These are phyloP conservation scores for Endoconidiophora laricicola DNA, from an alignment of 2,329 filamentous ascomycete genomes.

Conservation along the genomic window DNA sequence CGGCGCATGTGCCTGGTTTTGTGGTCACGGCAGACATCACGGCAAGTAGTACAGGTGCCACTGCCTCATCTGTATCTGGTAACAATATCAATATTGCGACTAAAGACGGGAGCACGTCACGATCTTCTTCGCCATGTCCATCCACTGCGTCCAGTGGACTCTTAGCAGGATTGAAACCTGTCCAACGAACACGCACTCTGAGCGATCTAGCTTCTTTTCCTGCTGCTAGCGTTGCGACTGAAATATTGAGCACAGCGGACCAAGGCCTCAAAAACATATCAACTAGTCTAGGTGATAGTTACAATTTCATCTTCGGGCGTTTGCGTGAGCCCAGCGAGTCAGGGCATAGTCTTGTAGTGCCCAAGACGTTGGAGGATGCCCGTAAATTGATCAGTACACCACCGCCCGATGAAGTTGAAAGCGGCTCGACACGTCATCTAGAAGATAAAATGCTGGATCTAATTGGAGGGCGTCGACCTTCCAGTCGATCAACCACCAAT, in stretches of 20 bases:
- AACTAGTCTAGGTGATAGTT: conserved; percentile 76
- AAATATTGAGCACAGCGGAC: conserved; percentile 76
- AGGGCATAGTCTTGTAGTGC: conserved; percentile 41
- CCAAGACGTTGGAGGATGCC: conserved; percentile 85
- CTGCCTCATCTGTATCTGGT: not conserved
- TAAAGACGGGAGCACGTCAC: not conserved
- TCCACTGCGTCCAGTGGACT: conserved; percentile 1
- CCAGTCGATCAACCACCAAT: conserved; percentile 23
- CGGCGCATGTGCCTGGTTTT: conserved; percentile 30
- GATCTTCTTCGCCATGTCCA: not conserved
- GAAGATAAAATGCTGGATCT: conserved; percentile 56
- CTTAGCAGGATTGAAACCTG: conserved; percentile 13
- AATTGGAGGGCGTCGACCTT: conserved; percentile 45
- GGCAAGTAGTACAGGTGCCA: not conserved
- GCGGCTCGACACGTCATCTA: conserved; percentile 16
- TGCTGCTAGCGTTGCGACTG: conserved; percentile 64
- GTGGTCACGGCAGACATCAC: conserved; percentile 21
- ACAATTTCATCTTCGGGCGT: conserved; percentile 82
- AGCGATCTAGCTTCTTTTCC: conserved; percentile 79
- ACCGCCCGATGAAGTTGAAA: conserved; percentile 42
- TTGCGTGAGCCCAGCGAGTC: conserved; percentile 46
- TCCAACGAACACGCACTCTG: conserved; percentile 46
- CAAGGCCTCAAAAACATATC: conserved; percentile 86
- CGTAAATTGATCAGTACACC: conserved; percentile 70
- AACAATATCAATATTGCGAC: not conserved